Percentiles rank a stretch among this genome's conserved stretches.
phyloP scores from a whole-genome alignment of 345 rosid genomes.

The Hypericum perforatum region DNA sequence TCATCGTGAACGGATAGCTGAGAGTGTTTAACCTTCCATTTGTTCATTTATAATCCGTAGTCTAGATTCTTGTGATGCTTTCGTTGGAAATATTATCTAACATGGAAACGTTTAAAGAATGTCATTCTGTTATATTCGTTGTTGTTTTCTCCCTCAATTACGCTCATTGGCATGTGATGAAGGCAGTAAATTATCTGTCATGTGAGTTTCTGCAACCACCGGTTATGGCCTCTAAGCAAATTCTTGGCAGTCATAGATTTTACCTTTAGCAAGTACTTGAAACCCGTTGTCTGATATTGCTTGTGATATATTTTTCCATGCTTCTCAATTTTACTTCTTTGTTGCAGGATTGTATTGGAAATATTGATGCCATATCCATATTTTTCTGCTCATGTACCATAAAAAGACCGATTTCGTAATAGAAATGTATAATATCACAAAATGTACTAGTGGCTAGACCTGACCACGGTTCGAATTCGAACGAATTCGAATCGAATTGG shows the following conservation, averaged over 20 bases:
- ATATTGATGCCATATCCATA: conserved; percentile 58
- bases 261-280: conserved; percentile 39
- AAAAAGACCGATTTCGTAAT: conserved; percentile 66
- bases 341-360: conserved; percentile 64
- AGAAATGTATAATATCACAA: conserved; percentile 55
- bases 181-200: conserved; percentile 66
- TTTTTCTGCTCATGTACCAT: conserved; percentile 69
- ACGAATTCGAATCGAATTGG: no score
- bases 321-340: conserved; percentile 14
- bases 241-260: conserved; percentile 42
- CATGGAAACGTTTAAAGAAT: conserved; percentile 64
- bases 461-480: no score
- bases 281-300: background rate
- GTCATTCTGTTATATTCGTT: no score
- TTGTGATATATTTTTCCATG: conserved; percentile 1
- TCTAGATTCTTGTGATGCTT: no score
- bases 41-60: no score
- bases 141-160: no score
- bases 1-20: no score
- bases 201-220: conserved; percentile 48
- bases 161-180: conserved; percentile 70
- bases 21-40: no score
- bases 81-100: conserved; percentile 13
- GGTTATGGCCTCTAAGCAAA: conserved; percentile 31
- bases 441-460: conserved; percentile 73